These are phyloP conservation scores for Striga hermonthica DNA, from an alignment of 305 asterid genomes.

Conservation along the genomic window DNA sequence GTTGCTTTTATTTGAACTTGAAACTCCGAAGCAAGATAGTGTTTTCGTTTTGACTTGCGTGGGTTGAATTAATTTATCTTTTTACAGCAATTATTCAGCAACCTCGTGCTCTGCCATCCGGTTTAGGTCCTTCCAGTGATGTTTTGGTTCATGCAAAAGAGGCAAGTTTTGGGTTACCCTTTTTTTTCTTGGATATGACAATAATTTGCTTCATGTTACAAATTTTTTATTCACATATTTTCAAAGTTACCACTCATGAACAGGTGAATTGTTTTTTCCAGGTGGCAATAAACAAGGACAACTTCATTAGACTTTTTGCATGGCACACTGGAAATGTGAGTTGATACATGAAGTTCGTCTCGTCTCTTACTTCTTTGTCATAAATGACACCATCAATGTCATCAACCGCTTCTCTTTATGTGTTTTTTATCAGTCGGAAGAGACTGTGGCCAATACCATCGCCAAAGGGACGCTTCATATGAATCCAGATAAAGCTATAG, in stretches of 20 bases:
- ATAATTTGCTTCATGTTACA: neutral
- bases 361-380: slow-evolving; percentile 17
- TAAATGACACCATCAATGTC: slow-evolving; percentile 21
- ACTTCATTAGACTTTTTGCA: slow-evolving; percentile 65
- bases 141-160: slow-evolving; percentile 80
- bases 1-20: slow-evolving; percentile 24
- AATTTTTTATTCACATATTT: neutral
- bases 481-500: slow-evolving; percentile 69
- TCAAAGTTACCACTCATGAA: neutral
- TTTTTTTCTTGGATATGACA: slow-evolving; percentile 7
- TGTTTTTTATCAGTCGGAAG: slow-evolving; percentile 56
- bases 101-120: slow-evolving; percentile 80
- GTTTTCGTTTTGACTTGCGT: slow-evolving; percentile 18
- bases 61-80: slow-evolving; percentile 21
- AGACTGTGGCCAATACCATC: slow-evolving; percentile 56
- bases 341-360: slow-evolving; percentile 24
- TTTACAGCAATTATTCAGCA: slow-evolving; percentile 85
- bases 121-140: slow-evolving; percentile 83
- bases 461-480: slow-evolving; percentile 65
- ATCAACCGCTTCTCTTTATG: slow-evolving; percentile 19
- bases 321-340: slow-evolving; percentile 90
- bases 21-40: slow-evolving; percentile 9
- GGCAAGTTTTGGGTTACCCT: slow-evolving; percentile 45
- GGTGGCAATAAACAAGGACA: slow-evolving; percentile 69
- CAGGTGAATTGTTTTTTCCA: slow-evolving; percentile 36